phyloP scores from a whole-genome alignment of 805 yeast species.

The Cyberlindnera mrakii region DNA sequence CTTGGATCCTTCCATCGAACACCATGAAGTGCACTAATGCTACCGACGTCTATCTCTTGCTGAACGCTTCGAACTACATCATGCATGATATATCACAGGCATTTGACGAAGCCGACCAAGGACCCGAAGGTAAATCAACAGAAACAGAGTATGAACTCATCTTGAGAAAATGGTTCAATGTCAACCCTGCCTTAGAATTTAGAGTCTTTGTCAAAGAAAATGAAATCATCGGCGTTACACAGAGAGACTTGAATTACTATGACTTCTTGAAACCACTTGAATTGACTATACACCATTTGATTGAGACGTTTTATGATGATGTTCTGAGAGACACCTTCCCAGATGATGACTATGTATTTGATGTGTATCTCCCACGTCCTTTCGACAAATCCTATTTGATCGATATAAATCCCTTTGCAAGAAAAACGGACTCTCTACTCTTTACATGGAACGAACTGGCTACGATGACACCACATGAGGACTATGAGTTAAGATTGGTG shows the following conservation, averaged over 20 bases:
- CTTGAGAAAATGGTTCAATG: conserved; percentile 71
- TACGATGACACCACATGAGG: conserved; percentile 11
- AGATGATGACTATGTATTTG: conserved; percentile 59
- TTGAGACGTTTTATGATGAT: conserved; percentile 51
- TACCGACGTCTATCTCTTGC: conserved; percentile 69
- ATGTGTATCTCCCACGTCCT: conserved; percentile 78
- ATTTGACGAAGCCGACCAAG: conserved; percentile 39
- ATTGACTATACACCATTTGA: conserved; percentile 39
- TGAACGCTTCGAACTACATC: conserved; percentile 84
- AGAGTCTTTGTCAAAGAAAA: conserved; percentile 72
- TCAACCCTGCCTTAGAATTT: conserved; percentile 90
- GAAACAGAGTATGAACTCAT: conserved; percentile 54
- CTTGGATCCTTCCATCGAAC: conserved; percentile 82
- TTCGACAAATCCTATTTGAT: conserved; percentile 58
- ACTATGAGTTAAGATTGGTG: conserved; percentile 57
- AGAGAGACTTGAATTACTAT: conserved; percentile 82
- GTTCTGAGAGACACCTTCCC: conserved; percentile 44
- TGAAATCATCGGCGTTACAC: conserved; percentile 66
- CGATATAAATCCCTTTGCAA: conserved; percentile 82
- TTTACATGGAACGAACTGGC: conserved; percentile 81
- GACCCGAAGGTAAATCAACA: conserved; percentile 5
- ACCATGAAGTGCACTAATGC: conserved; percentile 65
- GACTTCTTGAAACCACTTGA: conserved; percentile 53
- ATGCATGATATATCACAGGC: conserved; percentile 78
- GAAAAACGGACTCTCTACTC: conserved; percentile 71